A percentile compares a stretch with the other conserved stretches of the same genome.
phyloP scores from a whole-genome alignment of 2,329 filamentous ascomycete species.

The Fusarium anguioides region DNA sequence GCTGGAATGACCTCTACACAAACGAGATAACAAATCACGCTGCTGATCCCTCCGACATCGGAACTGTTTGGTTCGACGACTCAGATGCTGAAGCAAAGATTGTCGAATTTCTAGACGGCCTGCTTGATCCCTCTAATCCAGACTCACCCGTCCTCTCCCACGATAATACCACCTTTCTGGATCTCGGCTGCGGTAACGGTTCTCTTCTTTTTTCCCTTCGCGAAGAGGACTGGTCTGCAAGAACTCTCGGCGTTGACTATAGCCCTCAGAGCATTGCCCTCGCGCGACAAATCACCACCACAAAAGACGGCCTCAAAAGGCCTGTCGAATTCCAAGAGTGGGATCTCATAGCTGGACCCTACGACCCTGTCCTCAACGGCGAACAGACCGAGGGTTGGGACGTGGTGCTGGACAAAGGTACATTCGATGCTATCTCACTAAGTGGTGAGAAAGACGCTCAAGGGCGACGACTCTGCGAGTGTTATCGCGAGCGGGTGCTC shows the following conservation, averaged over 20 bases:
- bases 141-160: conserved; percentile 38
- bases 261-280: conserved; percentile 79
- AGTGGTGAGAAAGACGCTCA: conserved; percentile 64
- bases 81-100: conserved; percentile 87
- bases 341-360: conserved; percentile 67
- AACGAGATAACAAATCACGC: conserved; percentile 78
- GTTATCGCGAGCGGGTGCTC: conserved; percentile 77
- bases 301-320: conserved; percentile 33
- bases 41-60: conserved; percentile 79
- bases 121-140: conserved; percentile 44
- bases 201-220: conserved; percentile 87
- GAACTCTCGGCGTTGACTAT: conserved; percentile 90
- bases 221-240: conserved; percentile 71
- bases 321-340: conserved; percentile 64
- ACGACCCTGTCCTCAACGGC: conserved; percentile 49
- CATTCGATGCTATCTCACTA: conserved; percentile 94
- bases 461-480: conserved; percentile 75
- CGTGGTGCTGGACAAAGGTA: conserved; percentile 96
- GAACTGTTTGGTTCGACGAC: conserved; percentile 97
- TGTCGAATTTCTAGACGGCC: conserved; percentile 70
- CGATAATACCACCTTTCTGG: conserved; percentile 73
- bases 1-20: conserved; percentile 81
- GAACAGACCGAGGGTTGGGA: conserved; percentile 73
- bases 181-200: conserved; percentile 94
- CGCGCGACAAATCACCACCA: conserved; percentile 70